Conservation (phyloP, 768 basidiomycete species). For the Lentinula boryana region DNA sequence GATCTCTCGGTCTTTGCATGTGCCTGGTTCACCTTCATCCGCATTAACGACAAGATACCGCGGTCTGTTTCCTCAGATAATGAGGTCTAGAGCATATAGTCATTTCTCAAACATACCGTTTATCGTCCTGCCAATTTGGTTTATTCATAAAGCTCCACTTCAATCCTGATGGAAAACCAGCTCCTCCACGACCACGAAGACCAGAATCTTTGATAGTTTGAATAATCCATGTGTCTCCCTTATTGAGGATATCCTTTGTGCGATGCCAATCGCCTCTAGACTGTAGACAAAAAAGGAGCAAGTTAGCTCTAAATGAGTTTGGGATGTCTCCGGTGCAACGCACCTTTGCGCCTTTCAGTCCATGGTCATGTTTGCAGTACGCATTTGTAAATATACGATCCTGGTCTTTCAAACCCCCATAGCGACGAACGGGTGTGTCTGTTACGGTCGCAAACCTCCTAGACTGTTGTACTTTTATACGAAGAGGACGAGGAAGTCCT, state of each 20-base stretch:
- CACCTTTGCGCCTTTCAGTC: conserved; percentile 89
- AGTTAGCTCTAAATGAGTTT: neutral
- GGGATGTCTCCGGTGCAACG: neutral
- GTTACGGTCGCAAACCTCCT: conserved; percentile 67
- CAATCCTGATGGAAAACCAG: conserved; percentile 93
- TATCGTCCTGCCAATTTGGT: conserved; percentile 96
- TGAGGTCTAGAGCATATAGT: neutral
- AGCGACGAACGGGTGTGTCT: conserved; percentile 74
- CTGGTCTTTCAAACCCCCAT: conserved; percentile 93
- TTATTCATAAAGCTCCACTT: conserved; percentile 99
- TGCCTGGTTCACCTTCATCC: conserved; percentile 97
- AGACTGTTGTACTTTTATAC: neutral
- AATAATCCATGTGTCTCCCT: conserved; percentile 97
- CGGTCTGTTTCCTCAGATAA: conserved; percentile 42
- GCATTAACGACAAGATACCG: conserved; percentile 97
- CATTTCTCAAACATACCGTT: conserved; percentile 42
- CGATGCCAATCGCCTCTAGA: conserved; percentile 96
- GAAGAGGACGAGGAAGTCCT: conserved; percentile 3
- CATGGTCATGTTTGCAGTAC: conserved; percentile 84
- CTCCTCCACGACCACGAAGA: conserved; percentile 91
- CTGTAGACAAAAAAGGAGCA: conserved; percentile 27
- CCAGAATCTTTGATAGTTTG: conserved; percentile 95
- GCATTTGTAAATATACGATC: conserved; percentile 93
- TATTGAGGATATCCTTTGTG: conserved; percentile 92
- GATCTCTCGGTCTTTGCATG: conserved; percentile 99